These are phyloP conservation scores for Fonsecaea pugnacius DNA, from an alignment of 2,329 filamentous ascomycete species.

Conservation along the genomic window DNA sequence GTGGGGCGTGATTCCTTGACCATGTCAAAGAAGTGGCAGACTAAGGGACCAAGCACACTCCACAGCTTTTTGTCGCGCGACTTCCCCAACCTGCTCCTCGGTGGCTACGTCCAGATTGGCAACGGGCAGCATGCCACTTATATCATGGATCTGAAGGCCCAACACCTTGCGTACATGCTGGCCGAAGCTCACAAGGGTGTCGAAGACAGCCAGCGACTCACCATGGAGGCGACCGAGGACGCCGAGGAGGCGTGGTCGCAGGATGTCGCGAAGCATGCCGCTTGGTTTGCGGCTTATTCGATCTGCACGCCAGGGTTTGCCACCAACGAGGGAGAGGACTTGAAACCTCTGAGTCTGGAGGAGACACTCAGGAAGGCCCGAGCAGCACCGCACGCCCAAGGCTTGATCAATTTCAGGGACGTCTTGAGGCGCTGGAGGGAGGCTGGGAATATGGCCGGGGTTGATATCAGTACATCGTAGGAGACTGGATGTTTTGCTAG, in stretches of 20 bases:
- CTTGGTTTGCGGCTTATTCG: background rate
- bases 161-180: background rate
- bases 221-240: background rate
- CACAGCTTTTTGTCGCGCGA: background rate
- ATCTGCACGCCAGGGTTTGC: background rate
- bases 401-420: background rate
- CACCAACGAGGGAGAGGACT: background rate
- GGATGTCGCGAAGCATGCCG: background rate
- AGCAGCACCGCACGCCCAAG: background rate
- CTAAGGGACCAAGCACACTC: background rate
- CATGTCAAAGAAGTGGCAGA: background rate
- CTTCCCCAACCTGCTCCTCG: background rate
- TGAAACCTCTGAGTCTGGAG: background rate
- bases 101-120: background rate
- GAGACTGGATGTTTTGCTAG: no score
- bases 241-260: background rate
- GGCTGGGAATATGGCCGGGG: background rate
- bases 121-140: background rate
- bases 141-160: background rate
- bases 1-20: background rate
- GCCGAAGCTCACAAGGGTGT: background rate
- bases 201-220: background rate
- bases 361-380: background rate
- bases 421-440: background rate
- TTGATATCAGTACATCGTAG: background rate